Conservation (phyloP, 805 yeast species). For the Hemisphaericaspora nanyangensis region DNA sequence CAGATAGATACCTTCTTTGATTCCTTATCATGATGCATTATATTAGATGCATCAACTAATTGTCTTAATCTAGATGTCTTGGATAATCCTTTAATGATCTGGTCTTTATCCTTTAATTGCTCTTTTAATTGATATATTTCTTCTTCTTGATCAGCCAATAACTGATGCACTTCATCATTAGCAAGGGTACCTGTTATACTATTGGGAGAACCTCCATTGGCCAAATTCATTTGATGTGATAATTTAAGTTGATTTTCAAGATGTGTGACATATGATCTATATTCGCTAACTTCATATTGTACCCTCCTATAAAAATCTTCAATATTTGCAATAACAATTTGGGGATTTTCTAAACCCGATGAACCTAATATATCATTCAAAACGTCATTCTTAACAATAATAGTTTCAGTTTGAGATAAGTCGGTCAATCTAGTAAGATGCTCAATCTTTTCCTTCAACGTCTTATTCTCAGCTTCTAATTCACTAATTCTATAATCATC, state of each 20-base stretch:
- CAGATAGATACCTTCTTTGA: not conserved
- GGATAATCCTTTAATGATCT: constrained; percentile 69
- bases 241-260: constrained; percentile 52
- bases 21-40: not conserved
- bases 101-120: constrained; percentile 67
- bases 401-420: constrained; percentile 52
- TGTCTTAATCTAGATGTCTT: constrained; percentile 59
- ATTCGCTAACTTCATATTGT: constrained; percentile 53
- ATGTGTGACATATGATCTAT: constrained; percentile 55
- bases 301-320: constrained; percentile 48
- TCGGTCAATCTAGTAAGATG: constrained; percentile 66
- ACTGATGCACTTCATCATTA: not conserved
- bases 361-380: constrained; percentile 52
- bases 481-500: constrained; percentile 12
- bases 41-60: constrained; percentile 29
- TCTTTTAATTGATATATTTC: constrained; percentile 65
- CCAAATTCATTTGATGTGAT: constrained; percentile 17
- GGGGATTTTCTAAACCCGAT: constrained; percentile 35
- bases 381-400: constrained; percentile 55
- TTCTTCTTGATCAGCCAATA: constrained; percentile 57
- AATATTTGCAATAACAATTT: constrained; percentile 42
- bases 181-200: not conserved
- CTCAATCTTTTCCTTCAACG: constrained; percentile 63
- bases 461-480: constrained; percentile 58
- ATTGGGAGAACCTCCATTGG: constrained; percentile 1